Evolutionary conservation across 2,329 filamentous ascomycete genomes (phyloP), one percentile per base, ranked within the genome.

Genomic region (Penicillium expansum): DNA sequence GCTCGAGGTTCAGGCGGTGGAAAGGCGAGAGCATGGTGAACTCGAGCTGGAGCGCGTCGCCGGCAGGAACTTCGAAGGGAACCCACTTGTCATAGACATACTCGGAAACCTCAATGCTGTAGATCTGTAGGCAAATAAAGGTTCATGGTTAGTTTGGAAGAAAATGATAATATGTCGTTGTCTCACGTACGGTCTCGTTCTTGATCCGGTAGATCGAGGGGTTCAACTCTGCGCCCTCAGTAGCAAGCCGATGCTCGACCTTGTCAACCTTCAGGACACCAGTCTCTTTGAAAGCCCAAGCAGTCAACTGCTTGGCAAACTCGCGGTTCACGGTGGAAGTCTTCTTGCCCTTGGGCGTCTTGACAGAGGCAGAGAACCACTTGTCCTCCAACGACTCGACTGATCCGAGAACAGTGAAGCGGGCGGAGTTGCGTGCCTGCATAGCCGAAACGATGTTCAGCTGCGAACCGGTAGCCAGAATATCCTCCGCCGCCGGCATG

Each of bases 1-100:
- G 83, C 9, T 78, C 68, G 32, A 99, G 86, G 58, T 86, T 81
- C 33, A 97, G 83, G 41, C 94, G 92, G 79, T 97, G 89, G 85
- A 97, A 97, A 55, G 94, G 93, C 1, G 93, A 97, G 45, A 99
- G 88, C 94, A 97, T 99, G 79, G 87, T 92, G 81, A 97, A 97
- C 76, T 99, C 94, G 60, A 99, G 90, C 76, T 99, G 94, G 33
- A 99, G 72, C 29, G 80, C 82, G 72, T 99, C 94, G 60, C 77
- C 81, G 9, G 81, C 71, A 22, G 91, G 86, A 20, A 89, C 80
- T 39, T 79, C 80, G 77, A 92, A 97, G 44, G 92, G 89, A 6
- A 80, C 77, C 80, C 87, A 95, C 70, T 86, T 83, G 73, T 90
- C 85, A 78, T 86, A 86, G 48, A 77, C 77, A 75, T 91, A 96